Evolutionary conservation across 768 basidiomycete species (phyloP), one percentile per base, ranked within the genome.

Genomic region (Boletus rubroflammeus): DNA sequence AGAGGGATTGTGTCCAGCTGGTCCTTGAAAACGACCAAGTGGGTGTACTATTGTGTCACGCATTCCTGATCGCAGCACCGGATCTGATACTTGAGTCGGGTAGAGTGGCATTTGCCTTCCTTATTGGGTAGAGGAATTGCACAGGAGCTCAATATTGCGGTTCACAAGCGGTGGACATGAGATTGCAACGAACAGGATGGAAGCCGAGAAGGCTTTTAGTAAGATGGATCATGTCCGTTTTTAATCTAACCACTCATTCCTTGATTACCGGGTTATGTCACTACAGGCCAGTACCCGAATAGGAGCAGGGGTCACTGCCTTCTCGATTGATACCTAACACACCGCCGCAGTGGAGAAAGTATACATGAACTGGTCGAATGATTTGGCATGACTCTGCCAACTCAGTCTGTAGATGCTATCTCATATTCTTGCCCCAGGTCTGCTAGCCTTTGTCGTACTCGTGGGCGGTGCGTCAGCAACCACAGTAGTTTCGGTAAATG

Each of bases 401-500:
- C 17, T 23, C 17, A n/a, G 14, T 8, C 23, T 5, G 41, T 4
- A 25, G 25, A 47, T 47, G 36, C 9, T 42, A 5, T 25, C 47
- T 47, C 48, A 21, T 29, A 17, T 50, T 23, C 47, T 50, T 14
- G 21, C 10, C 8, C 21, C 21, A 14, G 10, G 40, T 21, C 10
- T 55, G 6, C 38, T 63, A n/a, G 45, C 45, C 26, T 46, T 17
- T 10, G 15, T 26, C 13, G 3, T 41, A n/a, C 23, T 62, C 5
- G 46, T 56, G 14, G 32, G 51, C 15, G 45, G 21, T 31, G 47
- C 13, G 21, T 29, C 32, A 5, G 53, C 54, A 6, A 46, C 53
- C 7, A 67, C 62, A 19, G 77, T 74, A 3, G 73, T 82, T 13
- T 70, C 65, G 19, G 71, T 81, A 21, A 76, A 72, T 63, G 74